phyloP scores from a whole-genome alignment of 148 eudicot genomes.

The Rhododendron henanense region DNA sequence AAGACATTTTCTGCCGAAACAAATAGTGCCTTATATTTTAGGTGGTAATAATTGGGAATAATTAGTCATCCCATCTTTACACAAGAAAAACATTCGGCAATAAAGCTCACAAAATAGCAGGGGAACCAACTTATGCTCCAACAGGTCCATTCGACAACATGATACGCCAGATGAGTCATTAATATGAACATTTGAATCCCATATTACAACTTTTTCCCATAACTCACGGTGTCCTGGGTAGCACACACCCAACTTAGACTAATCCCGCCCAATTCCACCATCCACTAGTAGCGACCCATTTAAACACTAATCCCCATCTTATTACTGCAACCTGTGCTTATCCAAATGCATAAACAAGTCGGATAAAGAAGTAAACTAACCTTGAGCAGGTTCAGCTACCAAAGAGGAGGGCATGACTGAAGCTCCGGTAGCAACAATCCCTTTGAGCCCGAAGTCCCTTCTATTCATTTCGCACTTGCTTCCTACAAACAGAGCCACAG shows the following conservation, averaged over 20 bases:
- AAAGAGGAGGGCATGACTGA: slow-evolving; percentile 57
- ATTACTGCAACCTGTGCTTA: not conserved
- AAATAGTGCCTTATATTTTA: not conserved
- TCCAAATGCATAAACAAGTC: not conserved
- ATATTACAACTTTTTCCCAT: too few species aligned
- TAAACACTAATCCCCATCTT: not conserved
- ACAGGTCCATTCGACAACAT: not conserved
- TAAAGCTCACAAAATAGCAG: not conserved
- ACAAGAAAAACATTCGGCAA: too few species aligned
- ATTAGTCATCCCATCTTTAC: not conserved
- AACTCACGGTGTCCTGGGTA: not conserved
- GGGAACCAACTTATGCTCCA: not conserved
- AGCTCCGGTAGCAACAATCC: slow-evolving; percentile 74
- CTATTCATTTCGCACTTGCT: slow-evolving; percentile 60
- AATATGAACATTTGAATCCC: not conserved
- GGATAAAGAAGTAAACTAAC: slow-evolving; percentile 15
- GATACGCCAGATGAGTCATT: not conserved
- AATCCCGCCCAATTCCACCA: not conserved
- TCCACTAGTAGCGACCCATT: not conserved
- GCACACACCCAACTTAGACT: not conserved
- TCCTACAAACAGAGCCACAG: slow-evolving; percentile 25
- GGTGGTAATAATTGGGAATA: not conserved
- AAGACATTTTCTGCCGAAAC: not conserved
- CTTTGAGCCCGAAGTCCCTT: slow-evolving; percentile 62
- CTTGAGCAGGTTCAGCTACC: slow-evolving; percentile 55